Evolutionary conservation across 2,329 filamentous ascomycete genomes (phyloP).

Genomic region (Macrophomina tecta): DNA sequence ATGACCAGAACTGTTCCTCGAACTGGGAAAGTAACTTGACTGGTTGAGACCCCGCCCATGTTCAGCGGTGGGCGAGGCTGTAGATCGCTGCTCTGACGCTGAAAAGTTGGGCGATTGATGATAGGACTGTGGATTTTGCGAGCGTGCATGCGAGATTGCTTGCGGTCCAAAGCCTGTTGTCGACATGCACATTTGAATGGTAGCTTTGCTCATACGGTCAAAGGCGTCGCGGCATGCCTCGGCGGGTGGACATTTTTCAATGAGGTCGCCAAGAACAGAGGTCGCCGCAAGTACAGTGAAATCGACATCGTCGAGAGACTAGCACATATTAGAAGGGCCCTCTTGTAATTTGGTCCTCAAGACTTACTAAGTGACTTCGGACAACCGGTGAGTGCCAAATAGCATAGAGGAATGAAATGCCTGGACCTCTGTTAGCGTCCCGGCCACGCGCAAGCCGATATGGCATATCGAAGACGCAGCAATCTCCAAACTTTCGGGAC

Average conservation of each 20-base stretch:
- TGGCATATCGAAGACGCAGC: neutral
- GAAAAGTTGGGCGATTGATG: constrained; percentile 13
- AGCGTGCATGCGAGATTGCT: constrained; percentile 30
- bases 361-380: constrained; percentile 78
- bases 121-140: neutral
- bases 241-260: constrained; percentile 92
- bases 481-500: neutral
- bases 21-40: constrained; percentile 20
- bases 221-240: constrained; percentile 95
- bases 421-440: constrained; percentile 41
- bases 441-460: neutral
- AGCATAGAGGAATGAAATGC: constrained; percentile 91
- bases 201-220: constrained; percentile 92
- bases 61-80: constrained; percentile 15
- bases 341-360: constrained; percentile 2
- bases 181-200: constrained; percentile 90
- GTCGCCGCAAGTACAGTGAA: constrained; percentile 93
- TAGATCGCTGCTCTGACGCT: constrained; percentile 8
- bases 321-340: constrained; percentile 14
- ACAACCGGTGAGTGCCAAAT: constrained; percentile 96
- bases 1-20: neutral
- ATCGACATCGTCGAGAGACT: constrained; percentile 94
- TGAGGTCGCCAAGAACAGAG: constrained; percentile 88
- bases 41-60: neutral
- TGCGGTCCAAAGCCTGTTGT: constrained; percentile 77